Evolutionary conservation across 345 rosid genomes (phyloP).

Genomic region (Aquilaria yunnanensis): DNA sequence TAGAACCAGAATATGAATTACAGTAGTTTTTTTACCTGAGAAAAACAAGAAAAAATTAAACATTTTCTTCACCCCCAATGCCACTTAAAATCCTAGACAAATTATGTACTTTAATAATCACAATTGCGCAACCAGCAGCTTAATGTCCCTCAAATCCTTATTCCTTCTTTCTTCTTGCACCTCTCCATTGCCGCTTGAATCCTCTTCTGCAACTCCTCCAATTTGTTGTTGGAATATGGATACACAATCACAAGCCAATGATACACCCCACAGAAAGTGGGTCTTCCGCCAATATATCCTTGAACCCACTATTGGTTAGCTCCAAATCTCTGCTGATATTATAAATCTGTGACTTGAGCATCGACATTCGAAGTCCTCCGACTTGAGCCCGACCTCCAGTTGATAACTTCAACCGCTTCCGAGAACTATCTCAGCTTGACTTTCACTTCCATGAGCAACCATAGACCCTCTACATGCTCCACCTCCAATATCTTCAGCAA

Average conservation of each 20-base stretch:
- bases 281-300: conserved; percentile 50
- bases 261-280: conserved; percentile 69
- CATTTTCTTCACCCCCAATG: too few relatives aligned
- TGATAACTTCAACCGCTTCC: conserved; percentile 47
- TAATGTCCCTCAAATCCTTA: conserved; percentile 60
- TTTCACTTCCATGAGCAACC: conserved; percentile 55
- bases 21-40: too few relatives aligned
- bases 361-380: conserved; percentile 59
- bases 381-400: conserved; percentile 54
- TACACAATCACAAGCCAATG: conserved; percentile 65
- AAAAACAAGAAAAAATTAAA: too few relatives aligned
- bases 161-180: conserved; percentile 56
- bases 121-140: conserved; percentile 54
- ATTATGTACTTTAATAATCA: too few relatives aligned
- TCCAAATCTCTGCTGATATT: conserved; percentile 50
- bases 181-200: conserved; percentile 52
- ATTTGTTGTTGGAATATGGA: conserved; percentile 36
- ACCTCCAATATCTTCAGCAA: too few relatives aligned
- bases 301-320: conserved; percentile 41
- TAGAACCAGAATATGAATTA: too few relatives aligned
- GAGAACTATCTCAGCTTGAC: conserved; percentile 48
- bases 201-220: conserved; percentile 40
- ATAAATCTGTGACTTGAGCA: conserved; percentile 51
- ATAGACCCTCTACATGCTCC: conserved; percentile 30
- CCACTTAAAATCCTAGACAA: too few relatives aligned